Evolutionary conservation across 1,284 basidiomycete species (phyloP), one percentile per base, ranked within the genome.

Genomic region (Pseudozyma pruni): DNA sequence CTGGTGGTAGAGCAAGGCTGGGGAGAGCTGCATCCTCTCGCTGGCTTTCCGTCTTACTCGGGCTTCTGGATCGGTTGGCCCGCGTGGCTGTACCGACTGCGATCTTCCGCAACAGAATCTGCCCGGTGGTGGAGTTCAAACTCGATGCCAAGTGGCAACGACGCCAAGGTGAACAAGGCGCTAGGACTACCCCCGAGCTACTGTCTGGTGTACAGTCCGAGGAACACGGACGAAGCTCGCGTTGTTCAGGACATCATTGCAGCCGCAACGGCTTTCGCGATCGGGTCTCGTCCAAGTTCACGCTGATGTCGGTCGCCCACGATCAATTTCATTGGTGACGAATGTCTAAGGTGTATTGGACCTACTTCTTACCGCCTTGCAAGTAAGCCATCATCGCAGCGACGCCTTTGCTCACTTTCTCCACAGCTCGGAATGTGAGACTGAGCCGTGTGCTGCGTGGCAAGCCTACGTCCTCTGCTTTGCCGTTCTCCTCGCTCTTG

Each of bases 371-470:
- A n/a, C 57, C 68, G 19, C 71, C 50, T 44, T 63, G 60, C 43
- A 69, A 37, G 34, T 53, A 61, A 1, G 67, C 72, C 58, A 72
- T 68, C 64, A 75, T 66, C 11, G 50, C 60, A 29, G 58, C 62
- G 10, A 76, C 67, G 2, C 75, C 78, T 57, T 75, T 76, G 50
- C 72, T 72, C 17, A 81, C 80, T 33, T 67, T 74, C 33, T 81
- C 75, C 0, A 94, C 91, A 76, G 91, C 91, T 44, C 94, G 86
- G 82, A 92, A 96, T 1, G 93, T 96, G 76, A 96, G 83, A 83
- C 92, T 95, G 52, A 91, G 87, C 75, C 94, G 84, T 27, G 86
- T 86, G 8, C 84, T 84, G 66, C 94, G 85, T 60, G 82, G 81
- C 76, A 92, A 84, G 16, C 51, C 34, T 23, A 81, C 41, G 14